Percentiles rank a stretch among this genome's conserved stretches.
Conservation (phyloP, 2,329 filamentous ascomycete genomes). For the Pestalotiopsis sp. region DNA sequence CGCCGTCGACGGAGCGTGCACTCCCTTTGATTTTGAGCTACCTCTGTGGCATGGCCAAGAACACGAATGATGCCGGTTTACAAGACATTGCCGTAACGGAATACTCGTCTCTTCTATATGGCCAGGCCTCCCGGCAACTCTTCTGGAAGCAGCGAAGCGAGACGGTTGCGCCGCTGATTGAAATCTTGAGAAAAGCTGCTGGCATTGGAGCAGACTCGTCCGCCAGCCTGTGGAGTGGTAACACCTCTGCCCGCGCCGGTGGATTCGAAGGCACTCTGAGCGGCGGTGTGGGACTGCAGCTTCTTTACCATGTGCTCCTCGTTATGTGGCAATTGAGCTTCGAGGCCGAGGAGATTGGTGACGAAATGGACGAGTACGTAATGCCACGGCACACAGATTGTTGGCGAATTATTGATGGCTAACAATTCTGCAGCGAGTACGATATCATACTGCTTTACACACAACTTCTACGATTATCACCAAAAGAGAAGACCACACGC, state of each 20-base stretch:
- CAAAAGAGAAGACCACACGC: conserved; percentile 97
- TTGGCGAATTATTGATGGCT: conserved; percentile 20
- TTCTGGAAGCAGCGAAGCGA: conserved; percentile 93
- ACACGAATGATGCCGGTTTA: conserved; percentile 75
- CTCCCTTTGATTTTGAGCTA: conserved; percentile 85
- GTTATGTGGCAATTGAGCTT: conserved; percentile 98
- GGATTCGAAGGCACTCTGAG: conserved; percentile 67
- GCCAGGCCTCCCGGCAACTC: conserved; percentile 70
- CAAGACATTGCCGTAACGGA: conserved; percentile 96
- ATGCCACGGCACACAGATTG: neutral
- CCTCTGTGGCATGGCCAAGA: conserved; percentile 80
- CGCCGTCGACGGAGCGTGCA: conserved; percentile 66
- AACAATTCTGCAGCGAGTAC: conserved; percentile 69
- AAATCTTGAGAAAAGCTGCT: conserved; percentile 79
- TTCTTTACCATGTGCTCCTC: conserved; percentile 90
- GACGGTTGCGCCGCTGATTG: conserved; percentile 79
- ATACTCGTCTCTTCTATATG: conserved; percentile 83
- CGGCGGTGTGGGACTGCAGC: conserved; percentile 86
- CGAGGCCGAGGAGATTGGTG: conserved; percentile 72
- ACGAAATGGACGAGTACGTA: conserved; percentile 81
- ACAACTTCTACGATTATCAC: conserved; percentile 87
- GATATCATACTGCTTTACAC: conserved; percentile 90
- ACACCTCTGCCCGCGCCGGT: conserved; percentile 53
- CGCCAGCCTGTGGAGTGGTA: conserved; percentile 63
- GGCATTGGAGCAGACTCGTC: conserved; percentile 66